Evolutionary conservation across 495 filamentous ascomycete species (phyloP), one percentile per base, ranked within the genome.

Genomic region (Amphirosellinia nigrospora): DNA sequence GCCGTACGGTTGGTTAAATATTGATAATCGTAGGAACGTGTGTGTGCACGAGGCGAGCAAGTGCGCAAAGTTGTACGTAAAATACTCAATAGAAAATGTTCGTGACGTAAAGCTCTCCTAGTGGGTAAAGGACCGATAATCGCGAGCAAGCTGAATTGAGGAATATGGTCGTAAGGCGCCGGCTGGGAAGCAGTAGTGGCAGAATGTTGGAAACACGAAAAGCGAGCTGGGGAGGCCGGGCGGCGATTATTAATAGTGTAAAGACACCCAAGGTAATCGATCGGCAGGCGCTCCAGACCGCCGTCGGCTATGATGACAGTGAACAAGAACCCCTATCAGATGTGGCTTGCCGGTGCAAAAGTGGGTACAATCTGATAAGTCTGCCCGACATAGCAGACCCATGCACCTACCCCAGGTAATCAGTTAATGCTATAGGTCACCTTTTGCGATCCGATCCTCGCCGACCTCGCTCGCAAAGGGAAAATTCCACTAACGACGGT

Each of bases 331-430:
- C 59, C 68, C 68, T 70, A 70, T 70, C 68, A 70, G 68, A 64
- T 70, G 68, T 70, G 68, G 68, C 68, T 70, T 70, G 60, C 68
- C 64, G 56, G 32, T 21, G 8, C n/a, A 36, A 30, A 38, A 64
- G 60, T 38, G 59, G 68, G 68, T 19, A 32, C 60, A 19, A 70
- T 70, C 68, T 70, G 68, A 70, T 70, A 70, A 70, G 21, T 58
- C n/a, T 60, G 19, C n/a, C n/a, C n/a, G 16, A 21, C 34, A 39
- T 10, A n/a, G 38, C 26, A 30, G 28, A 26, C 46, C 46, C 45
- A 48, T n/a, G 45, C 45, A 9, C 55, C 10, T 59, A 38, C 34
- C 34, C 55, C 34, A 59, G 55, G 55, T 32, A 8, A 1, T 36
- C 55, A 11, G 1, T 4, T 36, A 9, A 4, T 19, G 4, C n/a